Evolutionary conservation across 1,284 basidiomycete genomes (phyloP), one percentile per base, ranked within the genome.

Genomic region (Malassezia cuniculi): DNA sequence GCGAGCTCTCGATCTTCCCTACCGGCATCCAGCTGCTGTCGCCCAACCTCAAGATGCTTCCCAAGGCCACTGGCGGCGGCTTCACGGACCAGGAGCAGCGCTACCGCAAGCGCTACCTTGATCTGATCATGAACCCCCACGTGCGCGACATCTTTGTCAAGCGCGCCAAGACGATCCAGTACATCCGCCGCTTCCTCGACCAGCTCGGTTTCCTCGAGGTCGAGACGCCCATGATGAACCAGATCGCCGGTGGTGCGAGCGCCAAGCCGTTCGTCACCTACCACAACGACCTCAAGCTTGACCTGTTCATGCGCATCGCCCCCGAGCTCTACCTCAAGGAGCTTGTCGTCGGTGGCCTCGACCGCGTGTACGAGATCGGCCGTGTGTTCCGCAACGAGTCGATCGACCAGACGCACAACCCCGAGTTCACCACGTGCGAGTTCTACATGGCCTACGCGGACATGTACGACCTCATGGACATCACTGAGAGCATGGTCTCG

Each of bases 401-500:
- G 36, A 99, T 99, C 68, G 93, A 99, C 71, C 74, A 95, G 60
- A 99, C 90, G 25, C 60, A 65, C 55, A 56, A 63, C 56, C 66
- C 66, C 21, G 62, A 66, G 45, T 68, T 68, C 40, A 85, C 85
- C 15, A 93, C 95, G 70, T 97, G 90, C 76, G 90, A 99, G 73
- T 97, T 99, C 72, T 97, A 97, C 70, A 97, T 99, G 90, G 90
- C 90, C 19, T 97, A 95, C 66, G 90, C 90, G 50, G 90, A 97
- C 70, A 93, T 94, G 86, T 84, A 89, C 73, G 93, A 97, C 68
- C 53, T 97, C 47, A 95, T 97, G 90, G 89, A 95, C 44, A 76
- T 97, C 52, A 99, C 90, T 25, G 93, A 99, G 71, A 72, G 73
- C 32, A 75, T 99, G 74, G 70, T 95, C 27, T 84, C 87, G 62